Evolutionary conservation across 179 eudicot genomes (phyloP).

Genomic region (Vitellaria paradoxa): DNA sequence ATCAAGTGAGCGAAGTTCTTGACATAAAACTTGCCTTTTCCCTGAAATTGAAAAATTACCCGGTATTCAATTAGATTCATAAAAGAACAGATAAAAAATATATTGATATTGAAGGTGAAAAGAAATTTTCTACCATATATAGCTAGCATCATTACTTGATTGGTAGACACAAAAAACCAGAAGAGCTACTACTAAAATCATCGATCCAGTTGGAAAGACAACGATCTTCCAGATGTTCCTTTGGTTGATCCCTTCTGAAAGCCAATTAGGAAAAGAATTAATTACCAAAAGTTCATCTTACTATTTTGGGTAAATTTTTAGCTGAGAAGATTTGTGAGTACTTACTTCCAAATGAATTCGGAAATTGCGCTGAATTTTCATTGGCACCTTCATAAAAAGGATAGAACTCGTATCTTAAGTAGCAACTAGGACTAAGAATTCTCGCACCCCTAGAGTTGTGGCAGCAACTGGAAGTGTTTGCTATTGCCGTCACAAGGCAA

Average conservation of each 20-base stretch:
- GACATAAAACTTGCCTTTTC: not conserved
- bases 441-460: slow-evolving; percentile 10
- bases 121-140: too few species aligned
- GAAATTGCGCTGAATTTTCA: slow-evolving; percentile 8
- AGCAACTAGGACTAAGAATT: slow-evolving; percentile 23
- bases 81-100: too few species aligned
- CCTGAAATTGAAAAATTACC: not conserved
- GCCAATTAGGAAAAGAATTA: not conserved
- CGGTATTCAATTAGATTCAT: not conserved
- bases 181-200: slow-evolving; percentile 4
- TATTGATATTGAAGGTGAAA: too few species aligned
- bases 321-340: not conserved
- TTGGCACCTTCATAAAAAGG: slow-evolving; percentile 2
- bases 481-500: slow-evolving; percentile 23
- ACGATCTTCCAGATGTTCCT: not conserved
- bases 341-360: not conserved
- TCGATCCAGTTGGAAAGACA: slow-evolving; percentile 11
- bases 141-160: too few species aligned
- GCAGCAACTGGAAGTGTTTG: not conserved
- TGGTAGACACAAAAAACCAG: slow-evolving; percentile 13
- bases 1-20: not conserved
- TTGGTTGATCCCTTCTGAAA: not conserved
- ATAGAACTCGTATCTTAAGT: slow-evolving; percentile 25
- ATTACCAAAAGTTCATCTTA: too few species aligned
- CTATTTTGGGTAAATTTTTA: too few species aligned